Base-by-base conservation (phyloP, 148 eudicot genomes). In the Oxyria digyna region DNA sequence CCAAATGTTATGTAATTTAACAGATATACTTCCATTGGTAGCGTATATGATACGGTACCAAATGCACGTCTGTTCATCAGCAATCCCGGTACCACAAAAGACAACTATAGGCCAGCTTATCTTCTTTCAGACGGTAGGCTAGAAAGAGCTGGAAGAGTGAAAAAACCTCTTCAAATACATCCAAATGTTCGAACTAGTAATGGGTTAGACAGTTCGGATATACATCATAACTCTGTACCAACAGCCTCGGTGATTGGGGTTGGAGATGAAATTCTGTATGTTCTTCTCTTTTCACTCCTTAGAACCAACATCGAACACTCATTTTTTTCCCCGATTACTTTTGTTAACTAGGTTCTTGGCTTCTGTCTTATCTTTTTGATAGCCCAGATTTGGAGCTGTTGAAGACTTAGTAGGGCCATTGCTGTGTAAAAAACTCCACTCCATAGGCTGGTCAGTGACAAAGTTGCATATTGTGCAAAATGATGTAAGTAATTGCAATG, bases 11-110 rank as follows among this genome's bases (percentile, higher is more conserved):
- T 64, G 42, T 12, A n/a, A 18, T 38, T 40, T 66, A 70, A 54
- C 85, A 94, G 98, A 41, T 94, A 90, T 72, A 94, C 98, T 73
- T 94, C 98, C 68, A 86, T 94, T 18, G 98, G 98, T 57, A 94
- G 98, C 81, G 77, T 88, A 74, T 78, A 94, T 69, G 97, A 90
- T 72, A 94, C 98, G 24, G 98, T 94, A 42, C 98, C 92, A 70
- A 94, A 94, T 81, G 81, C 79, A 52, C 62, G 85, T 62, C 79
- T 94, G 77, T 66, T 86, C 72, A 42, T 75, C 70, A 73, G 71
- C 38, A 74, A 83, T 62, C 37, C 85, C 21, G 38, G 72, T 40
- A 74, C 71, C 48, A 69, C 78, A 71, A 83, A 87, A 79, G 81
- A 81, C 66, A 80, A 82, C 43, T 94, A 82, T 74, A 85, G 76